A percentile compares a stretch with the other conserved stretches of the same genome.
Evolutionary conservation across 495 filamentous ascomycete species (phyloP).

Genomic region (Aspergillus diversus): DNA sequence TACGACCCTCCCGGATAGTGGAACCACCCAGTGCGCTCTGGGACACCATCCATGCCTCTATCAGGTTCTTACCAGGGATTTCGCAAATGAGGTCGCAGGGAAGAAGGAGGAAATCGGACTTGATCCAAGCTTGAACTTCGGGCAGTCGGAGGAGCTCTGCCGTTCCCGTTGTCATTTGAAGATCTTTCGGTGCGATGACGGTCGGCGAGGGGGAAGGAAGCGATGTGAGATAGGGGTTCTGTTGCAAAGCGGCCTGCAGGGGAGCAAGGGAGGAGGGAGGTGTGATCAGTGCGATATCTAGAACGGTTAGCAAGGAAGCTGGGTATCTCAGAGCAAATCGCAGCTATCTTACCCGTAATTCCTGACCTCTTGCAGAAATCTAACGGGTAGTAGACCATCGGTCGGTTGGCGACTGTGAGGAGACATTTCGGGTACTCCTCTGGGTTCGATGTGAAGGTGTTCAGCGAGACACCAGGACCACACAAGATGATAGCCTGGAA

Average conservation of each 20-base stretch:
- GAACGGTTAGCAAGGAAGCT: too few species aligned
- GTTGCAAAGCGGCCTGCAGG: constrained; percentile 76
- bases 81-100: constrained; percentile 96
- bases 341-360: constrained; percentile 64
- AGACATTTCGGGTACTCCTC: constrained; percentile 91
- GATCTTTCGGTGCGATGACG: constrained; percentile 70
- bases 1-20: constrained; percentile 31
- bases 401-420: constrained; percentile 88
- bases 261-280: constrained; percentile 51
- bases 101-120: constrained; percentile 83
- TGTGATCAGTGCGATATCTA: too few species aligned
- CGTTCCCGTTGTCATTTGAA: constrained; percentile 81
- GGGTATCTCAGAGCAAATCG: too few species aligned
- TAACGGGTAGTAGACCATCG: constrained; percentile 94
- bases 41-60: constrained; percentile 91
- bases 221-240: constrained; percentile 86
- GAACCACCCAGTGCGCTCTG: constrained; percentile 60
- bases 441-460: constrained; percentile 87
- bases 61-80: constrained; percentile 74
- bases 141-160: constrained; percentile 86
- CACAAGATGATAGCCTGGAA: constrained; percentile 94
- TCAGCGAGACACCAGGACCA: constrained; percentile 86
- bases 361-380: constrained; percentile 89
- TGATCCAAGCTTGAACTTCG: constrained; percentile 71
- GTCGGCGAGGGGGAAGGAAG: constrained; percentile 75